Evolutionary conservation across 768 basidiomycete species (phyloP).

Genomic region (Erythrobasidium yunnanense): DNA sequence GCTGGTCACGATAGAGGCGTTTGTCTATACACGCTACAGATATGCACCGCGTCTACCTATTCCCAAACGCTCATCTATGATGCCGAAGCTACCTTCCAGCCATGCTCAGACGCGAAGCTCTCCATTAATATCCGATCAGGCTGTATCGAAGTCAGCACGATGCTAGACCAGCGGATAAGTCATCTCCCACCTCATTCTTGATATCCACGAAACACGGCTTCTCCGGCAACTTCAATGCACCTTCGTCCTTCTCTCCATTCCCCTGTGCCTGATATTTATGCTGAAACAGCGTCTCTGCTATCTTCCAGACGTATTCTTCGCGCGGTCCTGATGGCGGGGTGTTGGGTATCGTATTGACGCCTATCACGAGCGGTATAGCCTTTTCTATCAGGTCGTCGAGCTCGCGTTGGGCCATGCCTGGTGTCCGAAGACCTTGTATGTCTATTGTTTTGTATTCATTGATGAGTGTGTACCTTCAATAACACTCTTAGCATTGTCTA

Average conservation of each 20-base stretch:
- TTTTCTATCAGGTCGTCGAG: not conserved
- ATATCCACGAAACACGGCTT: slow-evolving; percentile 4
- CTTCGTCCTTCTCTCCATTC: not conserved
- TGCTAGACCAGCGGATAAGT: not conserved
- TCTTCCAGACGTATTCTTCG: slow-evolving; percentile 13
- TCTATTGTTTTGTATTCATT: not conserved
- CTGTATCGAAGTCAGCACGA: not conserved
- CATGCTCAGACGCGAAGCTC: not conserved
- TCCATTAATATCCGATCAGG: not conserved
- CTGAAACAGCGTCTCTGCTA: not conserved
- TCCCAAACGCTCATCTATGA: no score
- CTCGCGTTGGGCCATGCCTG: not conserved
- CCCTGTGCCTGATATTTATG: not conserved
- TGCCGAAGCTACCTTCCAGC: not conserved
- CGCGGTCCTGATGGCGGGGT: not conserved
- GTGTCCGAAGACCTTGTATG: not conserved
- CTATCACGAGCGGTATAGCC: not conserved
- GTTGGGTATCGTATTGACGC: not conserved
- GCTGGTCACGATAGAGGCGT: no score
- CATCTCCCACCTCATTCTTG: not conserved
- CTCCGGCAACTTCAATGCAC: not conserved
- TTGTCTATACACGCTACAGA: no score
- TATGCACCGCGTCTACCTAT: no score
- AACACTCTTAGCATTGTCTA: no score
- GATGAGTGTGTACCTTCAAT: not conserved